Evolutionary conservation across 176 grass and related monocot genomes (phyloP).

Genomic region (Chrysopogon serrulatus): DNA sequence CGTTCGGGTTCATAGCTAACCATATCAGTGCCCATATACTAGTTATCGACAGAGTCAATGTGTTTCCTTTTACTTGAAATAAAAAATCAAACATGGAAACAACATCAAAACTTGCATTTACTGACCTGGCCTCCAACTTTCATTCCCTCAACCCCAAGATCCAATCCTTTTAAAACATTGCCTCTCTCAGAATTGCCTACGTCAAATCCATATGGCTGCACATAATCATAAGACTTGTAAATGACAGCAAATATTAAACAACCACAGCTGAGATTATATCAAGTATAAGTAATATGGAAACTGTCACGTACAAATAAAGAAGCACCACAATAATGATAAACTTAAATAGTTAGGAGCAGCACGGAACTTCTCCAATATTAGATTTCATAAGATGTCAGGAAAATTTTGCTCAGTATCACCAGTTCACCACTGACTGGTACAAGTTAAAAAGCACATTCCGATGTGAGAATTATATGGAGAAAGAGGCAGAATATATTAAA

Average conservation of each 20-base stretch:
- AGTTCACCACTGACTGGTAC: neutral
- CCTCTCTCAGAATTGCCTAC: slow-evolving; percentile 89
- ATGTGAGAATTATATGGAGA: neutral
- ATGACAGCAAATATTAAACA: neutral
- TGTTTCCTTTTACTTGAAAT: neutral
- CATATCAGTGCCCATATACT: neutral
- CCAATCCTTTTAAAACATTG: slow-evolving; percentile 88
- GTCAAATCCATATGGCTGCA: slow-evolving; percentile 97
- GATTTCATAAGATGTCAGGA: neutral
- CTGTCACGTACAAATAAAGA: neutral
- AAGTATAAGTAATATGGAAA: neutral
- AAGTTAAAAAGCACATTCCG: neutral
- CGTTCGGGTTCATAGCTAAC: neutral
- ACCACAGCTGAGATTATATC: neutral
- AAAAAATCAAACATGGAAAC: neutral
- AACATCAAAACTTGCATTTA: neutral
- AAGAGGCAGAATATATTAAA: slow-evolving; percentile 5
- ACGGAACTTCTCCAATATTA: neutral
- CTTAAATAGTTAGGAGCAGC: neutral
- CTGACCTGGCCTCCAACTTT: slow-evolving; percentile 90
- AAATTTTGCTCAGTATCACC: neutral
- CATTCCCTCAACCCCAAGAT: slow-evolving; percentile 98
- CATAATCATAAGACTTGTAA: slow-evolving; percentile 13
- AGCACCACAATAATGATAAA: neutral
- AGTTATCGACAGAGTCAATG: neutral